Evolutionary conservation across 83 land plant species (phyloP).

Genomic region (Thuja plicata): DNA sequence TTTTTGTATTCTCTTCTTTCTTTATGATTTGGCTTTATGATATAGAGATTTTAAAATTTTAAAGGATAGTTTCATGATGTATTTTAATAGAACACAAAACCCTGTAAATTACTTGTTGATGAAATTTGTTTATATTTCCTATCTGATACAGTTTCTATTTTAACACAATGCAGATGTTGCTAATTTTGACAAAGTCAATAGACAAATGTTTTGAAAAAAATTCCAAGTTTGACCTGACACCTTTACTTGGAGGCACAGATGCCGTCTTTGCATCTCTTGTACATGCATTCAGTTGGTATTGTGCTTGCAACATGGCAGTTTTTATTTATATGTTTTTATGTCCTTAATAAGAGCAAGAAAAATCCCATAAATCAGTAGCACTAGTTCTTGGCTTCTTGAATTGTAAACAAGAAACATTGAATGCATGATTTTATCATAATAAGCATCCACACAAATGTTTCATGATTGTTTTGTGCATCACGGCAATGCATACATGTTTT

Average conservation of each 20-base stretch:
- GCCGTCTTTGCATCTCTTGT: constrained; percentile 85
- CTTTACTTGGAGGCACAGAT: constrained; percentile 94
- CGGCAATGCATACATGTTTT: background rate
- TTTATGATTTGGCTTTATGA: background rate
- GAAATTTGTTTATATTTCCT: constrained; percentile 31
- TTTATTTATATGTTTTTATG: constrained; percentile 10
- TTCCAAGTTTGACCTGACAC: constrained; percentile 92
- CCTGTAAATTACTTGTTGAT: constrained; percentile 36
- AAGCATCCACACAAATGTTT: background rate
- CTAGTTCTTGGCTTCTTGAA: background rate
- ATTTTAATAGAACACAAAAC: constrained; percentile 19
- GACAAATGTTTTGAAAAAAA: constrained; percentile 91
- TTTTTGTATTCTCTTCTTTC: background rate
- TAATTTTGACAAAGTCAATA: constrained; percentile 85
- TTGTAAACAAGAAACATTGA: background rate
- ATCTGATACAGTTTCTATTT: constrained; percentile 34
- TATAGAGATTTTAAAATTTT: constrained; percentile 6
- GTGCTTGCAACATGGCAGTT: constrained; percentile 9
- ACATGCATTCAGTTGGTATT: constrained; percentile 88
- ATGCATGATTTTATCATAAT: background rate
- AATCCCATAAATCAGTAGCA: background rate
- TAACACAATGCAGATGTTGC: constrained; percentile 68
- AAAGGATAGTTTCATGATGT: background rate
- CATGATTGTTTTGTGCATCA: background rate
- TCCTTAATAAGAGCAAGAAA: background rate